Evolutionary conservation across 1,284 basidiomycete genomes (phyloP).

Genomic region (Heterobasidion irregulare): DNA sequence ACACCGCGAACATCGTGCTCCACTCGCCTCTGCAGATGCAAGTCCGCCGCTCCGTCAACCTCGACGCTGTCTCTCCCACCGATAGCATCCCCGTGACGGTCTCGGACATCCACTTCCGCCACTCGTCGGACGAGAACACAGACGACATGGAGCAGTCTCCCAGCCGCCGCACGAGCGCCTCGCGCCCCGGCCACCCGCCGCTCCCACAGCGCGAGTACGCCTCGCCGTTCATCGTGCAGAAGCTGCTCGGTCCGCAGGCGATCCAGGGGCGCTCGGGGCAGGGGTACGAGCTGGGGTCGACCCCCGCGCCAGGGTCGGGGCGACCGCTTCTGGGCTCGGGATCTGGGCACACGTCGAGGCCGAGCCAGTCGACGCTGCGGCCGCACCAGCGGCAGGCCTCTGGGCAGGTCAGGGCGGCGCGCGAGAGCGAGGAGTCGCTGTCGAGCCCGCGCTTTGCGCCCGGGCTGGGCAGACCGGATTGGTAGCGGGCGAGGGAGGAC

Average conservation of each 20-base stretch:
- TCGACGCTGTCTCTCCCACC: conserved; percentile 37
- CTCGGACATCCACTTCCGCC: conserved; percentile 56
- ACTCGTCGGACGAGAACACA: conserved; percentile 36
- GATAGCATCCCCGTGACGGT: conserved; percentile 64
- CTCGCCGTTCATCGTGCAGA: conserved; percentile 27
- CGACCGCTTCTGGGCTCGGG: not conserved
- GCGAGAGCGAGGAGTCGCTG: not conserved
- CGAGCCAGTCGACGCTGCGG: not conserved
- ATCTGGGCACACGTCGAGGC: not conserved
- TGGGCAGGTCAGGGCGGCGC: not conserved
- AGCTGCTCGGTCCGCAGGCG: conserved; percentile 26
- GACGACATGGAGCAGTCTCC: conserved; percentile 23
- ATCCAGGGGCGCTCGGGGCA: not conserved
- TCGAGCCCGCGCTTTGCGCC: conserved; percentile 1
- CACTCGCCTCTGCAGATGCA: conserved; percentile 10
- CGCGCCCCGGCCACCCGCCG: conserved; percentile 43
- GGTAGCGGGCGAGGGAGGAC: not conserved
- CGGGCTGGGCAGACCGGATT: not conserved
- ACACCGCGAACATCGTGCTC: conserved; percentile 7
- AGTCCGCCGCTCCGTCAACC: conserved; percentile 4
- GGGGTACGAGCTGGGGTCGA: not conserved
- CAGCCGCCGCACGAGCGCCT: conserved; percentile 23
- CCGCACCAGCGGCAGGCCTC: not conserved
- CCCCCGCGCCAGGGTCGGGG: not conserved
- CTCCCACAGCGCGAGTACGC: conserved; percentile 26